Base-by-base conservation (phyloP, 306 rosid species). In the Castanospermum australe region DNA sequence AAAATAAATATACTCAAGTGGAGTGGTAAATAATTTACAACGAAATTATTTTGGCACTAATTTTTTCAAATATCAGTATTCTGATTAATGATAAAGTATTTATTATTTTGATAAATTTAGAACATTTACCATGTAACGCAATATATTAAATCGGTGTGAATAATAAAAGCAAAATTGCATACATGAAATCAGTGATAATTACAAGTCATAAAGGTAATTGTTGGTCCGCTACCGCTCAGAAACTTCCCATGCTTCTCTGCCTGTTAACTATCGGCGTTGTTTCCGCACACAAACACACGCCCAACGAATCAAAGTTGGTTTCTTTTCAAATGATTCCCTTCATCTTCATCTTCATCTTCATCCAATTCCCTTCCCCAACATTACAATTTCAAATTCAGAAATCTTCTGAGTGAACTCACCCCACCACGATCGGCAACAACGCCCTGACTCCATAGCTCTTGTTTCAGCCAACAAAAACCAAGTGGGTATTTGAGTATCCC, bases 251-350 rank as follows among this genome's bases (percentile, higher is more conserved):
- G 41, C n/a, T 14, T 36, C 11, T 33, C 48, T 52, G 12, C 30
- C 45, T 68, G 24, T 5, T 60, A 59, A 56, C n/a, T 32, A 72
- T 78, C 81, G 79, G 81, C 78, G 84, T 60, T 74, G 74, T 39
- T 83, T 73, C 72, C 71, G 8, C 81, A 75, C 71, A 18, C 21
- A 52, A 8, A 20, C 24, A 18, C 28, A 59, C 59, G 35, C 7
- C 59, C 21, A 8, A 69, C 32, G 15, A 69, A 21, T 78, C 47
- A 48, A 71, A 50, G 5, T 36, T 22, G 28, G 6, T 2, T 33
- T 33, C 38, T 47, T 9, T 77, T 36, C 66, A 6, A 6, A 45
- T 79, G 82, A 45, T 45, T 44, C 21, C 71, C 7, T 13, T 67
- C 55, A 44, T 20, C n/a, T n/a, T n/a, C n/a, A 6, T n/a, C 15